Base-by-base conservation (phyloP, 441 rosid genomes). In the Sinapis alba region DNA sequence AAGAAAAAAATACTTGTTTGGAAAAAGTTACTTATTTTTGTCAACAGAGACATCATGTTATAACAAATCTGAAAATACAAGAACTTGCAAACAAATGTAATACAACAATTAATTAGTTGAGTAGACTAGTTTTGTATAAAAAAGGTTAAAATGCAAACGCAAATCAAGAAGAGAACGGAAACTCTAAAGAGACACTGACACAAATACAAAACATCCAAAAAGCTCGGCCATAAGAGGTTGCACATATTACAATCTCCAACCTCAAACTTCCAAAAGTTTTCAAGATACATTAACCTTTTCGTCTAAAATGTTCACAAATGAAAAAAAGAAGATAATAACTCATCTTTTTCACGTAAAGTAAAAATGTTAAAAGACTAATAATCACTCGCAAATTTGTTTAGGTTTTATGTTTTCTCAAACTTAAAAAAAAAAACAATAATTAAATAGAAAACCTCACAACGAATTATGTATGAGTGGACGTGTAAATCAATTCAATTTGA, bases 401-500 rank as follows among this genome's bases (percentile, higher is more conserved):
- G n/a, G 16, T 62, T 62, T 62, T 13, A 54, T 7, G 41, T 19
- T 23, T 20, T 20, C 24, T n/a, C 1, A 30, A 11, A 21, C 1
- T 50, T 47, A 60, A 6, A 34, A 16, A 18, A 13, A 0, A n/a
- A 15, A 51, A 7, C 32, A 58, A n/a, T 58, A 58, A 26, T 6
- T 58, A 58, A 58, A 24, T 9, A 53, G 13, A 62, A 24, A 32
- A 16, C 24, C 24, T 18, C 26, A 62, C 38, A 76, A 69, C 71
- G 60, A 28, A 56, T 54, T 54, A 69, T 69, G 75, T 57, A 64
- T 70, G 78, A 16, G 66, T 34, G 51, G 36, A 57, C 21, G 38
- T 64, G 68, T 47, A 72, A 71, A 61, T 66, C 59, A 66, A 50
- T 72, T 60, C 50, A 66, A 65, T 7, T 47, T 60, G 58, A 53